Base-by-base conservation (phyloP, 148 eudicot genomes). In the Camellia granthamiana region DNA sequence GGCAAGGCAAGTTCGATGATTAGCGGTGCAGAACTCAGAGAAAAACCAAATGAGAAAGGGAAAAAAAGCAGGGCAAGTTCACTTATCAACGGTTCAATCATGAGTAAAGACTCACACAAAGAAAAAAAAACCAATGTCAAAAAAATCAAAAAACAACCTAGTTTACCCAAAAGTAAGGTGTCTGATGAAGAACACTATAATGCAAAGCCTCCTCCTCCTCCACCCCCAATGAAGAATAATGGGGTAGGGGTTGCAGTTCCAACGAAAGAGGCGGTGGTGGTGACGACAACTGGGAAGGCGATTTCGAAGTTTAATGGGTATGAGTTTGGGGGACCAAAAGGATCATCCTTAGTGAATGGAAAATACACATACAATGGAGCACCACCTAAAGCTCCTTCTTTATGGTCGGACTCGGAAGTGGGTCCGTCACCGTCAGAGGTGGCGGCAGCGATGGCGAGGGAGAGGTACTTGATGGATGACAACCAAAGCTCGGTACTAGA, bases 381-480 rank as follows among this genome's bases (percentile, higher is more conserved):
- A 14, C 49, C 6, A 12, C 23, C 41, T 3, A 84, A 84, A 18
- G 79, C 85, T 1, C 59, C 58, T 41, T 84, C 85, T 0, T 41
- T 84, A 6, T 86, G 85, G 93, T 83, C 93, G 0, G 92, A 88
- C 56, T 90, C 92, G 0, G 96, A 92, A 74, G 90, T 92, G 43
- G 93, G 96, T 7, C 96, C 93, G 1, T 92, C 96, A 1, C 93
- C 89, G 78, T 93, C 90, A 75, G 93, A 90, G 2, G 92, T 89
- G 0, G 86, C 89, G 5, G 88, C 89, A 6, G 91, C 91, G 0
- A 84, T 82, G 62, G 86, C 77, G 69, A 86, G 88, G 77, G 61
- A 72, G 5, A 52, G 60, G 62, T 87, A 90, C 23, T 80, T 88
- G 18, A 2, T 88, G 42, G 86, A 90, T 5, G 88, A 90, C 21